Evolutionary conservation across 805 yeast genomes (phyloP), one percentile per base, ranked within the genome.

Genomic region (Middelhovenomyces tepae): DNA sequence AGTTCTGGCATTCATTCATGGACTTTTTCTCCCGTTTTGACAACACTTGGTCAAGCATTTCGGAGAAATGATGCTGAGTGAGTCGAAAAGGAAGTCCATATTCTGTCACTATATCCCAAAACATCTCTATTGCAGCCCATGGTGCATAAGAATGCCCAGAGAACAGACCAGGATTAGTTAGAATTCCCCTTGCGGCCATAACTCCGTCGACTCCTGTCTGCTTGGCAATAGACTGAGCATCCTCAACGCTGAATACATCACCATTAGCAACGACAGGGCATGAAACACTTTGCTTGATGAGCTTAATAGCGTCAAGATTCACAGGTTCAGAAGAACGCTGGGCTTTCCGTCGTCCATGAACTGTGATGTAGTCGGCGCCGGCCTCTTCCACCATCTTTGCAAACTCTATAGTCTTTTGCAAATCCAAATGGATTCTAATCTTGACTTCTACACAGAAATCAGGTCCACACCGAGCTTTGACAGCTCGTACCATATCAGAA

Each of bases 261-360:
- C 98, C 98, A 50, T 91, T 91, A 2, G 97, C 95, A n/a, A 91
- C 79, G 1, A 91, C 86, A 0, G 96, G 97, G 1, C 66, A 66
- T 0, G 39, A 26, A 3, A 71, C 72, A n/a, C 63, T 57, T 14
- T 69, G 68, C 38, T 75, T 73, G 10, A 91, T 67, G 7, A 59
- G 55, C 47, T 69, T 73, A 25, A 91, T 87, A 10, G 94, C 95
- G 16, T 81, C 91, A 27, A 78, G 68, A 54, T 87, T 72, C 2
- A 80, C 93, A 1, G 95, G 91, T 20, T 71, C 70, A 1, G 93
- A 77, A 2, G 94, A 81, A 41, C 98, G 64, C 3, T 95, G 91
- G 22, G 69, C 74, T 48, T 78, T 77, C 0, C 94, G 77, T 39
- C 98, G 68, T 2, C 97, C 98, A 57, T 91, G 98, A 10, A 91